A percentile compares a stretch with the other conserved stretches of the same genome.
Evolutionary conservation across 805 yeast species (phyloP).

Genomic region (Metschnikowia picachoensis): DNA sequence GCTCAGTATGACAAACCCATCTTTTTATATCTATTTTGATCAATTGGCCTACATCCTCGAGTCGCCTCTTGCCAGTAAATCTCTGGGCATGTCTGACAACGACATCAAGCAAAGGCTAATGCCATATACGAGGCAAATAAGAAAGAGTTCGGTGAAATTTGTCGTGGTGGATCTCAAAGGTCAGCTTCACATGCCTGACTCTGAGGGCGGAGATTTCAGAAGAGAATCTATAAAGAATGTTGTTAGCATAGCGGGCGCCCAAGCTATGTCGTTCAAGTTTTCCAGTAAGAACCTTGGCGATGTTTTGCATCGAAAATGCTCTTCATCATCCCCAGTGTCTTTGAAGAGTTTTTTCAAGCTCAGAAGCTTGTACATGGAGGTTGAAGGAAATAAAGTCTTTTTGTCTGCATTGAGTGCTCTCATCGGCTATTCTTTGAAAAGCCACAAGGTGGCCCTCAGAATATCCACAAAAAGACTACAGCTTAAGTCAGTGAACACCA

Average conservation of each 20-base stretch:
- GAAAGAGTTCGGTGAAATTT: constrained; percentile 20
- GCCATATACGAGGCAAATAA: neutral
- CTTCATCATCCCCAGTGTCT: neutral
- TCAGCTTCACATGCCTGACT: constrained; percentile 29
- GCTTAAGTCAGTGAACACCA: constrained; percentile 34
- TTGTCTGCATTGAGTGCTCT: constrained; percentile 27
- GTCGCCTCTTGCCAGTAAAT: neutral
- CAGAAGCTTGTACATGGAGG: constrained; percentile 27
- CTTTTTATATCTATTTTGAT: constrained; percentile 35
- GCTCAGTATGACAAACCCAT: constrained; percentile 32
- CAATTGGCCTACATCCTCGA: constrained; percentile 25
- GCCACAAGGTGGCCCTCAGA: constrained; percentile 21
- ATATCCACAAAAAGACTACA: constrained; percentile 24
- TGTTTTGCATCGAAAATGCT: constrained; percentile 3
- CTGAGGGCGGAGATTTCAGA: constrained; percentile 6
- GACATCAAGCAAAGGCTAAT: neutral
- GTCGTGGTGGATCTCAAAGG: constrained; percentile 30
- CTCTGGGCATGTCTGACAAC: neutral
- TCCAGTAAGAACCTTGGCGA: constrained; percentile 24
- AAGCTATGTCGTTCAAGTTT: constrained; percentile 24
- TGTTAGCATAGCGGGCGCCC: constrained; percentile 20
- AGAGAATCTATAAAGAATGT: constrained; percentile 29
- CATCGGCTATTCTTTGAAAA: constrained; percentile 24
- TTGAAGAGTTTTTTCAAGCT: constrained; percentile 28
- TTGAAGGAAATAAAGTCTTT: constrained; percentile 28